Evolutionary conservation across 2,329 filamentous ascomycete species (phyloP).

Genomic region (Esteya vermicola): DNA sequence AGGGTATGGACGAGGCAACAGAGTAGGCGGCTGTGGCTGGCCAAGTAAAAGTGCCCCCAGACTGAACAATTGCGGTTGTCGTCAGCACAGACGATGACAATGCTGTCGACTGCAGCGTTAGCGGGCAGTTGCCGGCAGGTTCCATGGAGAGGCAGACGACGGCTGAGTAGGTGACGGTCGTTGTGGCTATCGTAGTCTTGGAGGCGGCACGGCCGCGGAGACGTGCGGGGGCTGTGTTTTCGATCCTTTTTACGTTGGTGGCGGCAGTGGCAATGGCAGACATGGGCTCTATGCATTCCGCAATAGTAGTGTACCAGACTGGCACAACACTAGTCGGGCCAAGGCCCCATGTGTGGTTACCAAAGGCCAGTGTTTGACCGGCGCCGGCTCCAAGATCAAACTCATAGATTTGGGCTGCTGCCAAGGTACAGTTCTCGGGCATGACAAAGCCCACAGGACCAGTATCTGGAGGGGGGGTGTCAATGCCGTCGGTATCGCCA

Average conservation of each 20-base stretch:
- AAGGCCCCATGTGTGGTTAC: slow-evolving; percentile 33
- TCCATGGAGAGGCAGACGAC: slow-evolving; percentile 26
- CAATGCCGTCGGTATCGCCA: slow-evolving; percentile 13
- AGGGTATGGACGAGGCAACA: slow-evolving; percentile 23
- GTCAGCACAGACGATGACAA: slow-evolving; percentile 20
- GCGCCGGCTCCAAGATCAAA: slow-evolving; percentile 38
- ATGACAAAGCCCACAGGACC: no score
- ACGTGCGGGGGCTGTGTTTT: not conserved
- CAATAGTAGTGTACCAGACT: slow-evolving; percentile 37
- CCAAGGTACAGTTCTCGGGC: slow-evolving; percentile 26
- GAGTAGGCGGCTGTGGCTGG: slow-evolving; percentile 19
- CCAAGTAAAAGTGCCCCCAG: slow-evolving; percentile 23
- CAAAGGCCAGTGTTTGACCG: slow-evolving; percentile 33
- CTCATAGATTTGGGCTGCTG: slow-evolving; percentile 32
- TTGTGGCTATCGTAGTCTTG: not conserved
- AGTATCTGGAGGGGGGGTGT: no score
- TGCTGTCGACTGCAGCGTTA: slow-evolving; percentile 28
- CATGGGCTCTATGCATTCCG: slow-evolving; percentile 12
- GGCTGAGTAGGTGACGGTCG: slow-evolving; percentile 24
- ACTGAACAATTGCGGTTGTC: slow-evolving; percentile 22
- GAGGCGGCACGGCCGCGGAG: not conserved
- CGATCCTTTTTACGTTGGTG: not conserved
- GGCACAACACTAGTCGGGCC: slow-evolving; percentile 29
- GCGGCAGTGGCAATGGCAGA: slow-evolving; percentile 27
- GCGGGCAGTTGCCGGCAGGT: slow-evolving; percentile 34